Percentiles rank a stretch among this genome's conserved stretches.
These are phyloP conservation scores for Ganoderma sinense DNA, from an alignment of 1,284 basidiomycete species.

Conservation along the genomic window DNA sequence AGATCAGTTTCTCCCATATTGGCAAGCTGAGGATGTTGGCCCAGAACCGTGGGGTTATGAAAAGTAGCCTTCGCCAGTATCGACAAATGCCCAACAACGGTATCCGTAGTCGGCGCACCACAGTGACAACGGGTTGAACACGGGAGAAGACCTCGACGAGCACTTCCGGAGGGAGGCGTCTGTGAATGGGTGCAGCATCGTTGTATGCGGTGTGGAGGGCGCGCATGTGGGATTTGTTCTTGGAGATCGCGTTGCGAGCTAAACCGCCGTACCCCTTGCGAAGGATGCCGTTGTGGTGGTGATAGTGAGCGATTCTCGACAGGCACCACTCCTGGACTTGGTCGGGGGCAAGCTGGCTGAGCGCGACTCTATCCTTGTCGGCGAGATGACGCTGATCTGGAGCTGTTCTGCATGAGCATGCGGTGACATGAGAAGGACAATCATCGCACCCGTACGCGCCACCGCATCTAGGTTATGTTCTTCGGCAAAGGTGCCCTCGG, in stretches of 20 bases:
- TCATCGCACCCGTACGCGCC: not conserved
- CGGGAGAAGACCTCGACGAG: conserved; percentile 6
- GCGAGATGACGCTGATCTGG: not conserved
- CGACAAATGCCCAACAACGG: not conserved
- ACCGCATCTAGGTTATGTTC: not conserved
- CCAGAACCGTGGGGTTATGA: conserved; percentile 5
- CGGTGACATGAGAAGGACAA: not conserved
- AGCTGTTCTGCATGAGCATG: not conserved
- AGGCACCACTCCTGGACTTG: not conserved
- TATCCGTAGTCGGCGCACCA: not conserved
- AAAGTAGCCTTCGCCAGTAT: not conserved
- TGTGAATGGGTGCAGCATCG: not conserved
- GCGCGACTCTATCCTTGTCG: not conserved
- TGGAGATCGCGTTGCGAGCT: not conserved
- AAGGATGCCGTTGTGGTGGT: not conserved
- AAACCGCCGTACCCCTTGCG: not conserved
- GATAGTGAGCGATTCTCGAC: not conserved
- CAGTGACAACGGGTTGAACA: not conserved
- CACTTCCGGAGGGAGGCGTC: conserved; percentile 1
- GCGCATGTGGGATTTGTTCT: not conserved
- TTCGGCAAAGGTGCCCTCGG: not conserved
- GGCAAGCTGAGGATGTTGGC: not conserved
- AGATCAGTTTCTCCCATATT: not conserved
- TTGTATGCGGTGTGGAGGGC: conserved; percentile 7
- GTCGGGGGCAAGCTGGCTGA: not conserved